Evolutionary conservation across 768 basidiomycete genomes (phyloP), one percentile per base, ranked within the genome.

Genomic region (Scleroderma citrinum): DNA sequence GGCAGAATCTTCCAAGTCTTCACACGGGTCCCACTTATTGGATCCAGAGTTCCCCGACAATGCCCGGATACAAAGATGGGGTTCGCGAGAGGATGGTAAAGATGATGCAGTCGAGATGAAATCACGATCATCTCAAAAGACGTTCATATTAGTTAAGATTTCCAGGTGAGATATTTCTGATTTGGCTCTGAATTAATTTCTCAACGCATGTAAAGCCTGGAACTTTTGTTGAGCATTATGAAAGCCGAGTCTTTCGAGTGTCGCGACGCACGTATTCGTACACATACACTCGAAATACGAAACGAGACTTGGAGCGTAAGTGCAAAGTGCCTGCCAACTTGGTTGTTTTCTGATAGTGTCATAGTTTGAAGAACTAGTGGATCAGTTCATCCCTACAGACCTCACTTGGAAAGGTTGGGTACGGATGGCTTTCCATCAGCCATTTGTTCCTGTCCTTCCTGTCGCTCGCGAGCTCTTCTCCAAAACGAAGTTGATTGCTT

Each of bases 241-340:
- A 87, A 87, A 60, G 83, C 85, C 53, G 86, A 86, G 47, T 92
- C 92, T 14, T 88, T 96, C 61, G 83, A 88, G 47, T 90, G 83
- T 52, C 81, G 79, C 17, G 85, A 88, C 54, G 87, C 85, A 10
- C 78, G 78, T 29, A 87, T 93, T 62, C 79, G 80, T 52, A 92
- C 90, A 5, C 82, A 89, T 30, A 80, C 82, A 44, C 72, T 95
- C 36, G 83, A 87, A 56, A 92, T 88, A 63, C 81, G 81, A 50
- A 89, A 90, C 56, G 83, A 86, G 59, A 88, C 87, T 3, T 85
- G 78, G 77, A 89, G 87, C 68, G 87, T 90, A 67, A 55, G 85
- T 74, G 3, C 39, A 20, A 26, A 19, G 45, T 48, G 16, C 26
- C 26, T 48, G 43, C 24, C 39, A 43, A 39, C 23, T n/a, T 39